Evolutionary conservation across 2,329 filamentous ascomycete genomes (phyloP).

Genomic region (Colletotrichum tofieldiae): DNA sequence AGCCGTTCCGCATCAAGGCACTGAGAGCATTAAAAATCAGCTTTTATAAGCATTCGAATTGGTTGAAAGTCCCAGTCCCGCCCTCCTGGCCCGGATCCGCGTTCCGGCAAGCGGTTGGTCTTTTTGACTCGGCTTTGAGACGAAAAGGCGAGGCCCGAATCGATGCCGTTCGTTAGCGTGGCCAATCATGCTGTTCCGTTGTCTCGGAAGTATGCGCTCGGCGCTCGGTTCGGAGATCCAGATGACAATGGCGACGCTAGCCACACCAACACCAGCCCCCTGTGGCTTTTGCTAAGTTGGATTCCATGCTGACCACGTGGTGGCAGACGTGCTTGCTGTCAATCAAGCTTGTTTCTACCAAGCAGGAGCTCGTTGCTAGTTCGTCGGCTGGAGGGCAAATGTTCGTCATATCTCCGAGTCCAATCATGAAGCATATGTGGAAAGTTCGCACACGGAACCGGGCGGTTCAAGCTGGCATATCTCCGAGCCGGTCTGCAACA

Average conservation of each 20-base stretch:
- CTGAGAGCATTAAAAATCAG: neutral
- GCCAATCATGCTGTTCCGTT: conserved; percentile 4
- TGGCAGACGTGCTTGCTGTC: neutral
- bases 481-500: neutral
- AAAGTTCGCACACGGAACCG: neutral
- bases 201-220: conserved; percentile 30
- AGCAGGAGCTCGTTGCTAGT: neutral
- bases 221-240: conserved; percentile 29
- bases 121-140: conserved; percentile 30
- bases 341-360: conserved; percentile 16
- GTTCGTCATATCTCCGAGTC: conserved; percentile 6
- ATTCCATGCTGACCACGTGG: conserved; percentile 15
- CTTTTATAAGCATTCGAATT: neutral
- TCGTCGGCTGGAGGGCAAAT: neutral
- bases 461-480: neutral
- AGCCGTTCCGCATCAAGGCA: neutral
- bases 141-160: conserved; percentile 35
- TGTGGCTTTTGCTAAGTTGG: neutral
- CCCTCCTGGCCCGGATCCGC: neutral
- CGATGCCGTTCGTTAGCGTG: neutral
- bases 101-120: conserved; percentile 17
- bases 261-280: neutral
- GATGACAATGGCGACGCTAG: neutral
- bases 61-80: neutral
- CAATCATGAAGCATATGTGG: neutral